Evolutionary conservation across 1,139 yeast species (phyloP), one percentile per base, ranked within the genome.

Genomic region (Pichia sp.): DNA sequence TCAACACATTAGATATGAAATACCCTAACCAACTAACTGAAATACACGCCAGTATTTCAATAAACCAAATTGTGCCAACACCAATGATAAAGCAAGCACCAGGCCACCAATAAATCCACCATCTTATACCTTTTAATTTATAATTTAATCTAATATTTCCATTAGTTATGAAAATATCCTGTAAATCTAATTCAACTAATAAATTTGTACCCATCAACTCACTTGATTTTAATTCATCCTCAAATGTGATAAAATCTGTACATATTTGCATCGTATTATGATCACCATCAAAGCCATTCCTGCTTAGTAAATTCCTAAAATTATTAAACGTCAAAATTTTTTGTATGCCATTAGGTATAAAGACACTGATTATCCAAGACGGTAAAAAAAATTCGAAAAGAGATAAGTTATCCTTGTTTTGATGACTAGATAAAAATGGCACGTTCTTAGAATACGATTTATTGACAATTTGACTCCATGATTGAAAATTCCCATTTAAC

Each of bases 31-130:
- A 47, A 38, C 51, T 49, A 15, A 50, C 38, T 4, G 29, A 16
- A 3, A 52, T n/a, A 43, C 48, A 53, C 3, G 40, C 39, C 3
- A 44, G 7, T 18, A 48, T 36, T 23, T 52, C 46, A 3, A 49
- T 18, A 6, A 24, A 13, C 56, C 56, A 53, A 22, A 53, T 40
- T 5, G 44, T 13, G 1, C 27, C 16, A 4, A 50, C 53, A 4
- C 56, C 56, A 42, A 53, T 22, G 3, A 52, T 25, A 35, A 52
- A 49, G 18, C 54, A 47, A 30, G 52, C 43, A 2, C 56, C 56
- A 3, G 56, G 56, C 56, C 56, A 53, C 55, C 55, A 52, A 24
- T 53, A 52, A 20, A 52, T 46, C 54, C 55, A 52, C 46, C 51
- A 49, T 37, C 55, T 39, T 12, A 53, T 18, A 9, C 56, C 56